These are phyloP conservation scores for Dittrichia graveolens DNA, from an alignment of 129 eudicot genomes.

Conservation along the genomic window DNA sequence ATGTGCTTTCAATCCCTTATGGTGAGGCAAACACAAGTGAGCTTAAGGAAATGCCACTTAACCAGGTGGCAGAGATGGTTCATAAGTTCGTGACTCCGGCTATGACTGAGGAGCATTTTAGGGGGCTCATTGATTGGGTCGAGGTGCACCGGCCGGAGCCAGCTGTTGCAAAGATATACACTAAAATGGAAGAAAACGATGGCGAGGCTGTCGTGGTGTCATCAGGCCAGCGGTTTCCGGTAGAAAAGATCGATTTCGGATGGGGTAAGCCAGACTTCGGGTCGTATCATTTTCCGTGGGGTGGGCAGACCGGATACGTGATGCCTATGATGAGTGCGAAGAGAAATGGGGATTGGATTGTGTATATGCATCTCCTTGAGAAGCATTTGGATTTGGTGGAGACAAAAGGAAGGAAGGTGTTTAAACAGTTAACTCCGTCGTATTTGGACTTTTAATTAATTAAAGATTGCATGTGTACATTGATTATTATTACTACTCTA, in stretches of 20 bases:
- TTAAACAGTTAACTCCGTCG: conserved; percentile 45
- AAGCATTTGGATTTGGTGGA: conserved; percentile 65
- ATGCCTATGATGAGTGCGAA: conserved; percentile 68
- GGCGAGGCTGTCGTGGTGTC: conserved; percentile 74
- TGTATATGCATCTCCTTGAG: conserved; percentile 57
- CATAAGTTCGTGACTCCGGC: conserved; percentile 37
- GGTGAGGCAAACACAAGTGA: conserved; percentile 34
- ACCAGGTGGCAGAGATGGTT: conserved; percentile 36
- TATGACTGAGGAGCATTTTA: conserved; percentile 44
- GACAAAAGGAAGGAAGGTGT: conserved; percentile 53
- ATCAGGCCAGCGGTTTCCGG: conserved; percentile 80
- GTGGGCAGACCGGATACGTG: conserved; percentile 70
- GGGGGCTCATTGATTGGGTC: conserved; percentile 62
- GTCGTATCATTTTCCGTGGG: conserved; percentile 85
- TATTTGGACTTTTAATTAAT: conserved; percentile 27
- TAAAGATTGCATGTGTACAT: no score
- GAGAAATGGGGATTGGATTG: conserved; percentile 76
- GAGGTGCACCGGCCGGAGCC: conserved; percentile 55
- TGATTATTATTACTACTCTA: no score
- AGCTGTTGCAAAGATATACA: conserved; percentile 48
- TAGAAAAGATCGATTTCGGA: conserved; percentile 56
- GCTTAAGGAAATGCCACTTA: conserved; percentile 38
- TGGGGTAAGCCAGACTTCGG: conserved; percentile 73
- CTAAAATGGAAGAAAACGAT: conserved; percentile 27
- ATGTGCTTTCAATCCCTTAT: conserved; percentile 57